phyloP scores from a whole-genome alignment of 1,139 yeast genomes.

The Nadsonia commutata region DNA sequence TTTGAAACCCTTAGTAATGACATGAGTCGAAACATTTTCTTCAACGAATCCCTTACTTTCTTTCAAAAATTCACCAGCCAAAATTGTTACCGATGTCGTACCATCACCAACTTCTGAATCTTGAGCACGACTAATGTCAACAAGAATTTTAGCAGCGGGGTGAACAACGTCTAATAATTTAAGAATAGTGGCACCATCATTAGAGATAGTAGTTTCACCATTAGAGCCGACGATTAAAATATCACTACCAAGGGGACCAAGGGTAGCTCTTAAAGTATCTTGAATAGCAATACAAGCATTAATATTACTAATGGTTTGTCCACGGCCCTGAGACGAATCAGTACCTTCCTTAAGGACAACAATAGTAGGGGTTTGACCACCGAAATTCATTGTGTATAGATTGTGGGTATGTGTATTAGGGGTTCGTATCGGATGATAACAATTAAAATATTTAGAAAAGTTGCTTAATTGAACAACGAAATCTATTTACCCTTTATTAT shows the following conservation, averaged over 20 bases:
- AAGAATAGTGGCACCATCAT: slow-evolving; percentile 95
- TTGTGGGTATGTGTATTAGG: too few relatives aligned
- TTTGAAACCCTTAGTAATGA: slow-evolving; percentile 77
- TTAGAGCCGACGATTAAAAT: slow-evolving; percentile 69
- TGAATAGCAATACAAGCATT: slow-evolving; percentile 96
- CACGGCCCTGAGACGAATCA: slow-evolving; percentile 90
- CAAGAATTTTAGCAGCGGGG: slow-evolving; percentile 93
- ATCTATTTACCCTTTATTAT: too few relatives aligned
- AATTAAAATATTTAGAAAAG: too few relatives aligned
- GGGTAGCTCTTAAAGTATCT: slow-evolving; percentile 85
- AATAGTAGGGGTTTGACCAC: slow-evolving; percentile 89
- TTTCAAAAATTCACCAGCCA: slow-evolving; percentile 89
- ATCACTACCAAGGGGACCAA: slow-evolving; percentile 96
- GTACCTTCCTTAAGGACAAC: slow-evolving; percentile 97
- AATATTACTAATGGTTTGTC: slow-evolving; percentile 87
- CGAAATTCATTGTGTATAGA: slow-evolving; percentile 68
- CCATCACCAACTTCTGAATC: slow-evolving; percentile 99
- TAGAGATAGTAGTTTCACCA: slow-evolving; percentile 87
- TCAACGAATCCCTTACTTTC: slow-evolving; percentile 85
- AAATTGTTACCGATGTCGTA: slow-evolving; percentile 84
- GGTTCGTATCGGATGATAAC: too few relatives aligned
- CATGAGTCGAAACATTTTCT: slow-evolving; percentile 87
- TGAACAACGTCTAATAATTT: slow-evolving; percentile 89
- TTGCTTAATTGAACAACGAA: too few relatives aligned
- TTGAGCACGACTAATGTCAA: slow-evolving; percentile 89